Percentiles rank a stretch among this genome's conserved stretches.
phyloP scores from a whole-genome alignment of 441 rosid genomes.

The Bruguiera hainesii region DNA sequence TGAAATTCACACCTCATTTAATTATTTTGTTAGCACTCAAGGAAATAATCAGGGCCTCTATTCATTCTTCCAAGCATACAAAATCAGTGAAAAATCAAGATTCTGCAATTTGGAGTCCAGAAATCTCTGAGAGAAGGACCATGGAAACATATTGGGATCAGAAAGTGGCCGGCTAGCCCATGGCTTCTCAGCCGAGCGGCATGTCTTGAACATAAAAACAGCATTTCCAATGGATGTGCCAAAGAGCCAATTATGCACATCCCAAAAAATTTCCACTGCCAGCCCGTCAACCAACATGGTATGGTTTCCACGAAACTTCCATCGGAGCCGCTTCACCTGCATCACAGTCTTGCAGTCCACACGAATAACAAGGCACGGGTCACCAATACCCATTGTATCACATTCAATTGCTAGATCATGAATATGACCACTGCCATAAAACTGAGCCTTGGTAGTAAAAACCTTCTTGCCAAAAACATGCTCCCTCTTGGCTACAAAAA shows the following conservation, averaged over 20 bases:
- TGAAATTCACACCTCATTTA: conserved; percentile 48
- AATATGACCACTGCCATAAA: conserved; percentile 43
- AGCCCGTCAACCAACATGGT: conserved; percentile 69
- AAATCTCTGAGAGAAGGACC: conserved; percentile 65
- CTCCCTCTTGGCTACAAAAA: conserved; percentile 56
- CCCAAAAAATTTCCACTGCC: conserved; percentile 77
- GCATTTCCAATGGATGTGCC: conserved; percentile 65
- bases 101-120: conserved; percentile 54
- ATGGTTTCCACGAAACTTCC: conserved; percentile 86
- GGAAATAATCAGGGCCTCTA: conserved; percentile 40
- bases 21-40: conserved; percentile 42
- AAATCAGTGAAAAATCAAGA: conserved; percentile 68
- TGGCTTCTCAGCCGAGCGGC: conserved; percentile 54
- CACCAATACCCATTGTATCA: conserved; percentile 42
- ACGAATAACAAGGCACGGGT: conserved; percentile 63
- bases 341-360: conserved; percentile 66
- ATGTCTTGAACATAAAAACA: conserved; percentile 80
- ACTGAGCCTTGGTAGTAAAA: conserved; percentile 50
- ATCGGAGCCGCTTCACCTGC: conserved; percentile 65
- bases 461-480: conserved; percentile 62
- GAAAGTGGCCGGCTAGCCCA: conserved; percentile 54
- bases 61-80: conserved; percentile 88
- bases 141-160: conserved; percentile 40
- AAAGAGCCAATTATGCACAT: conserved; percentile 82
- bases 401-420: conserved; percentile 72